These are phyloP conservation scores for Phialophora tarda DNA, from an alignment of 2,329 filamentous ascomycete species.

Conservation along the genomic window DNA sequence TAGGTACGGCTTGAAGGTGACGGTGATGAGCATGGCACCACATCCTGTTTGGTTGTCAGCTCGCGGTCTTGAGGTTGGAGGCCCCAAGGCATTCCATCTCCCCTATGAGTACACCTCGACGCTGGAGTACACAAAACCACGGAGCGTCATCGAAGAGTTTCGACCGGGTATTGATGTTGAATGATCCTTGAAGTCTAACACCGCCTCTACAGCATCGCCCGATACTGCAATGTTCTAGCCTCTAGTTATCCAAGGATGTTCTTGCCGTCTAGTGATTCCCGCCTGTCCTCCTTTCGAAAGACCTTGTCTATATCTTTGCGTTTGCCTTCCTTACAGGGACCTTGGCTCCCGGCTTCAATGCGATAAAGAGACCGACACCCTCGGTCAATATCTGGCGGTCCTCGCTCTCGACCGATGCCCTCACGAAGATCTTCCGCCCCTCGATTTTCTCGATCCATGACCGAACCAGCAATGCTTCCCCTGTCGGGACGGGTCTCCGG, in stretches of 20 bases:
- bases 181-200: neutral
- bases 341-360: constrained; percentile 2
- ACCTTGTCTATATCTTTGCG: neutral
- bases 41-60: constrained; percentile 64
- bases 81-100: constrained; percentile 53
- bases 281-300: neutral
- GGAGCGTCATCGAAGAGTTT: constrained; percentile 41
- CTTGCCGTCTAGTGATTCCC: neutral
- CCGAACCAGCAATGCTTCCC: constrained; percentile 9
- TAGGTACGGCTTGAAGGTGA: constrained; percentile 56
- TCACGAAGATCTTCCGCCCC: constrained; percentile 14
- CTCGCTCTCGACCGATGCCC: constrained; percentile 7
- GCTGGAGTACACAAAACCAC: constrained; percentile 33
- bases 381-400: constrained; percentile 4
- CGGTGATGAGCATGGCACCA: constrained; percentile 60
- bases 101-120: constrained; percentile 20
- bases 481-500: constrained; percentile 12
- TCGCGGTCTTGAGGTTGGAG: constrained; percentile 57
- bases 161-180: constrained; percentile 3
- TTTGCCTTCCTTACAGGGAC: neutral
- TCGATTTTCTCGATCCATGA: constrained; percentile 14
- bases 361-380: neutral
- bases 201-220: neutral
- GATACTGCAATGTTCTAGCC: neutral
- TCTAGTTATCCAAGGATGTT: neutral